Base-by-base conservation (phyloP, 768 basidiomycete genomes). In the Steccherinum ochraceum region DNA sequence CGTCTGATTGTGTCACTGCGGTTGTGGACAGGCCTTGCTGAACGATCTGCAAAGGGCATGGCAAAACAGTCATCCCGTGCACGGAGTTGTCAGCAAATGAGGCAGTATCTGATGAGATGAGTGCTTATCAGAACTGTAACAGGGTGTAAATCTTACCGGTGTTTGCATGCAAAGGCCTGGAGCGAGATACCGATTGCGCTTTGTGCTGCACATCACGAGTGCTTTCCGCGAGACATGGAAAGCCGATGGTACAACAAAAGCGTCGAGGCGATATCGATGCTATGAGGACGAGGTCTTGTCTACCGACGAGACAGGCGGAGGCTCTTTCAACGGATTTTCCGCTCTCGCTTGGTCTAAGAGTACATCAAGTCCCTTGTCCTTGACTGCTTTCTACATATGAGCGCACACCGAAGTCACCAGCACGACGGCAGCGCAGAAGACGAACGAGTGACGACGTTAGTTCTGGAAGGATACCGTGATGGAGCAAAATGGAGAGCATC, bases 311-410 rank as follows among this genome's bases (percentile, higher is more conserved):
- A 73, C 68, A 10, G 79, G 73, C 19, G 77, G 74, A 3, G 81
- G 79, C 20, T 84, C 80, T 39, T 75, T 79, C 56, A 90, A 56
- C 2, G 68, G 68, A 45, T 69, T 67, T 41, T 68, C 67, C 26
- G 54, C 47, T 5, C 68, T 58, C 21, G 94, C 91, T 61, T 91
- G 86, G 45, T 85, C 77, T 1, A 97, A 72, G 47, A 96, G 66
- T 1, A 77, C 77, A 13, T 85, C 83, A 12, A 96, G 72, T 4
- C 85, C 89, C 56, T 84, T 86, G 13, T 85, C 84, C 59, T 81
- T 83, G 24, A 87, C 80, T 1, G 92, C 92, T 69, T 77, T 83
- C 93, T 93, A 40, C 21, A n/a, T 23, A 40, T 18, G 2, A 27
- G 25, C 45, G 5, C 11, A 26, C 45, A 16, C n/a, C n/a, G n/a